These are phyloP conservation scores for Yarrowia phangngaensis DNA, from an alignment of 805 yeast species.

Conservation along the genomic window DNA sequence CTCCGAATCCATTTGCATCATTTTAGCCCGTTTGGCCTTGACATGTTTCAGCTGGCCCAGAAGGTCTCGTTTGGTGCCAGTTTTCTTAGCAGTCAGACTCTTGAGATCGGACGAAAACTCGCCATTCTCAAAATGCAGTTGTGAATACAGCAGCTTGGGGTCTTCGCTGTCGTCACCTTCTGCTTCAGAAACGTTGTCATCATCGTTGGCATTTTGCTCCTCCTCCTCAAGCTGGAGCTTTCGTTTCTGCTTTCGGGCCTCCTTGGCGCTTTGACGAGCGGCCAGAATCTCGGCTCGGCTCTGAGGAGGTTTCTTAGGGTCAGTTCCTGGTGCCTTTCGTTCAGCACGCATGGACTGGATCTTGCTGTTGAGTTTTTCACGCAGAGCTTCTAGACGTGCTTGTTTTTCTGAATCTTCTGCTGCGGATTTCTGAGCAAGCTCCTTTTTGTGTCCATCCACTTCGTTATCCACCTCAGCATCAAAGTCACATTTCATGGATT, in stretches of 20 bases:
- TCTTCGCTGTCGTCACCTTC: slow-evolving; percentile 40
- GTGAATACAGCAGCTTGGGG: slow-evolving; percentile 32
- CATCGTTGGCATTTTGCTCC: slow-evolving; percentile 40
- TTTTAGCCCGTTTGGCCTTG: slow-evolving; percentile 66
- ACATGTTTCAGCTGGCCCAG: slow-evolving; percentile 74
- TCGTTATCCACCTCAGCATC: slow-evolving; percentile 35
- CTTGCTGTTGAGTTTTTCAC: slow-evolving; percentile 73
- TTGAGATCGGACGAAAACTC: slow-evolving; percentile 68
- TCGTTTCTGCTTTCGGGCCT: slow-evolving; percentile 42
- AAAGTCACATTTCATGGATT: too few relatives aligned
- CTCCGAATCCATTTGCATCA: slow-evolving; percentile 58
- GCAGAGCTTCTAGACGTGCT: slow-evolving; percentile 56
- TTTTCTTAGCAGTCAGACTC: slow-evolving; percentile 51
- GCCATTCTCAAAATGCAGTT: slow-evolving; percentile 63
- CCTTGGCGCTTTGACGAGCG: slow-evolving; percentile 54
- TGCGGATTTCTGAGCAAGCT: slow-evolving; percentile 29
- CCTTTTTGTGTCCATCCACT: slow-evolving; percentile 17
- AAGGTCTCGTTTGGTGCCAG: slow-evolving; percentile 75
- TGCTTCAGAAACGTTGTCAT: slow-evolving; percentile 43
- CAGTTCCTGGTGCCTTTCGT: slow-evolving; percentile 90
- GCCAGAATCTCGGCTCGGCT: slow-evolving; percentile 77
- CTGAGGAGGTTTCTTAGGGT: slow-evolving; percentile 72
- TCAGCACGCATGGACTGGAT: slow-evolving; percentile 66
- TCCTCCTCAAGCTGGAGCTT: slow-evolving; percentile 31
- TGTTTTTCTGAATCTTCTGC: slow-evolving; percentile 31